Percentiles rank a stretch among this genome's conserved stretches.
These are phyloP conservation scores for Testicularia cyperi DNA, from an alignment of 1,284 basidiomycete genomes.

Conservation along the genomic window DNA sequence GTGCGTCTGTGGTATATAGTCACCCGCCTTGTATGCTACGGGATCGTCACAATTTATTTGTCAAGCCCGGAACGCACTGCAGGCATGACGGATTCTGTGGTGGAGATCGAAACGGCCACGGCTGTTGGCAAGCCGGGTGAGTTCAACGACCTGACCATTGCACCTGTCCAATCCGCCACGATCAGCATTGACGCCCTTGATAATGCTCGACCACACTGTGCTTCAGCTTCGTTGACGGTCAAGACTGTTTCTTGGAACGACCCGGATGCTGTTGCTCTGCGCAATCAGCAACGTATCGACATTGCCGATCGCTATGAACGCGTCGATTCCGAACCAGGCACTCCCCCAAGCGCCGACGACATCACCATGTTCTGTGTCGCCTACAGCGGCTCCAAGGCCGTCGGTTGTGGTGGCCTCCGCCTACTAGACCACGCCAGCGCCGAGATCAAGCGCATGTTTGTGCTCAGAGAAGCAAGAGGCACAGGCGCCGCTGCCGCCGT, in stretches of 20 bases:
- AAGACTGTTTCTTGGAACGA: conserved; percentile 12
- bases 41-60: too few relatives aligned
- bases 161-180: too few relatives aligned
- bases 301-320: conserved; percentile 12
- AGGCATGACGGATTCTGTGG: too few relatives aligned
- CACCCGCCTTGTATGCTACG: too few relatives aligned
- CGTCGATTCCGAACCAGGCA: conserved; percentile 19
- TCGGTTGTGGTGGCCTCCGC: conserved; percentile 23
- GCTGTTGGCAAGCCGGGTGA: too few relatives aligned
- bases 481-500: conserved; percentile 19
- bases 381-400: conserved; percentile 7
- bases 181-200: too few relatives aligned
- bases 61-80: too few relatives aligned
- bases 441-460: conserved; percentile 30
- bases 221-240: conserved; percentile 5
- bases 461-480: conserved; percentile 13
- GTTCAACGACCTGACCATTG: too few relatives aligned
- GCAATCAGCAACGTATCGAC: conserved; percentile 18
- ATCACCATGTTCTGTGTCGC: conserved; percentile 22
- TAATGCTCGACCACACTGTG: too few relatives aligned
- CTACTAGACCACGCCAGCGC: conserved; percentile 10
- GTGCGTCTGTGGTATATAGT: too few relatives aligned
- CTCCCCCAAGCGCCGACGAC: conserved; percentile 11
- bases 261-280: conserved; percentile 13
- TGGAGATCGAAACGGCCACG: too few relatives aligned